phyloP scores from a whole-genome alignment of 1,139 yeast species.

The Pichia sorboxylosa region DNA sequence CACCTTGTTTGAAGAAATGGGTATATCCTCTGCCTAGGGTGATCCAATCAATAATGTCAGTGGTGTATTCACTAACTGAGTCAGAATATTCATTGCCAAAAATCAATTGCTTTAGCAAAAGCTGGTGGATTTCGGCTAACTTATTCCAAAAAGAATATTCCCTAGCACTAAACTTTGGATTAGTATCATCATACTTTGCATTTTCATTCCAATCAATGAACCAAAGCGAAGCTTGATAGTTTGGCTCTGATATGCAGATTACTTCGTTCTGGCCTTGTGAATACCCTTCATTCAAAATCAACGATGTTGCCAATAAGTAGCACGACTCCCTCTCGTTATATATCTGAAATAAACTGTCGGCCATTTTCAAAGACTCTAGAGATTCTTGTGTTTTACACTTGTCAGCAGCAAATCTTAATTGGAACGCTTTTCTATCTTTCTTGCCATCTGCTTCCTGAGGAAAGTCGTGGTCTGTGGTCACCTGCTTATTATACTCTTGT shows the following conservation, averaged over 20 bases:
- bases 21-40: conserved; percentile 40
- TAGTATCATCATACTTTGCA: conserved; percentile 26
- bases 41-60: conserved; percentile 36
- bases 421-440: conserved; percentile 45
- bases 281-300: conserved; percentile 51
- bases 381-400: conserved; percentile 23
- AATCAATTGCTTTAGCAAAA: conserved; percentile 2
- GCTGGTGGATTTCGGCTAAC: conserved; percentile 27
- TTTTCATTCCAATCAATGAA: conserved; percentile 51
- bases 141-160: conserved; percentile 28
- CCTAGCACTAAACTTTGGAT: conserved; percentile 20
- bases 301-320: conserved; percentile 48
- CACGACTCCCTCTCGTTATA: conserved; percentile 52
- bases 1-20: conserved; percentile 35
- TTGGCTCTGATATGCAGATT: conserved; percentile 57
- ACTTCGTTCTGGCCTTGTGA: conserved; percentile 66
- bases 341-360: conserved; percentile 48
- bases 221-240: conserved; percentile 49
- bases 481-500: conserved; percentile 69
- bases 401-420: conserved; percentile 29
- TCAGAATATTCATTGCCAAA: conserved; percentile 6
- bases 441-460: conserved; percentile 34
- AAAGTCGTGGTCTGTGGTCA: conserved; percentile 45
- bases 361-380: conserved; percentile 31
- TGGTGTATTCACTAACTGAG: not conserved